Base-by-base conservation (phyloP, 306 rosid species). In the Amphicarpaea edgeworthii region DNA sequence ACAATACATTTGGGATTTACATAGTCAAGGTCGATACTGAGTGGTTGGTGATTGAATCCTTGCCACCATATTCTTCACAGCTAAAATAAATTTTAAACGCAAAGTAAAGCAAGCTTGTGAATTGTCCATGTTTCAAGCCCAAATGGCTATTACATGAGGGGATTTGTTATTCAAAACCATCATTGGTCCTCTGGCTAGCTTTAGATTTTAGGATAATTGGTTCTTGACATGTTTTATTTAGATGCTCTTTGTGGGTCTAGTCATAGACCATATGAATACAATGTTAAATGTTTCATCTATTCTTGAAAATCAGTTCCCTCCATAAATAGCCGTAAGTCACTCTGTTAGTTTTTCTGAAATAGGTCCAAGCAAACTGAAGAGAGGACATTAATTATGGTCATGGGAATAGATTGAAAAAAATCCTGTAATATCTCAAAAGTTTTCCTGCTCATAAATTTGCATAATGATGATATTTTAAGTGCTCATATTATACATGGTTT, bases 361-460 rank as follows among this genome's bases (percentile, higher is more conserved):
- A 49, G 63, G 65, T 73, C 43, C 57, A 3, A 57, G 60, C 40
- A 61, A 67, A 78, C 20, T 53, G 75, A 70, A 55, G 70, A 74
- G 53, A 53, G 15, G 71, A 42, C 58, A 50, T 26, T 68, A 78
- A 26, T 53, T 53, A 60, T 69, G 76, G 72, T 50, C 51, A n/a
- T 43, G 50, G 46, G 40, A 49, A 68, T 73, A 20, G 46, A 32
- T 58, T 58, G 23, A 73, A 66, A 57, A 40, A 20, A 5, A 1
- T 46, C n/a, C 53, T 47, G 23, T 38, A 23, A 26, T 21, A 70
- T 28, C 6, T 65, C 50, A 28, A 12, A 61, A 55, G 54, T 66
- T 60, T 30, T 59, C 71, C 49, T 16, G 70, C 15, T 14, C 73
- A 71, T 79, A 38, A 24, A 64, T 76, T 46, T 79, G 77, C 46